Percentiles rank a stretch among this genome's conserved stretches.
Evolutionary conservation across 495 filamentous ascomycete genomes (phyloP).

Genomic region (Neurospora tetrasperma): DNA sequence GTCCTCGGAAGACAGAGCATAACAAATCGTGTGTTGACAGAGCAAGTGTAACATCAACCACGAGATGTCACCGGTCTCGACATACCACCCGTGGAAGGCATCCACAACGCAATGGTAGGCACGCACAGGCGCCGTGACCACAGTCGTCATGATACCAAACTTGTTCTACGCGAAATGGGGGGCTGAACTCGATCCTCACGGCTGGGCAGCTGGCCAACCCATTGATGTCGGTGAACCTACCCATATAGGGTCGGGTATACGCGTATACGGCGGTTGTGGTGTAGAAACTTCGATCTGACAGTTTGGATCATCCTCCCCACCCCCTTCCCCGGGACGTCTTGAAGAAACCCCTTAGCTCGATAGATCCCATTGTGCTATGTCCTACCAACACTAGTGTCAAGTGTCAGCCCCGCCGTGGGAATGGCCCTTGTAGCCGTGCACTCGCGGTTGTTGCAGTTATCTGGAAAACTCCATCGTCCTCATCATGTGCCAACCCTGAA

Average conservation of each 20-base stretch:
- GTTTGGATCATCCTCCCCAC: neutral
- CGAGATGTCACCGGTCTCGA: constrained; percentile 3
- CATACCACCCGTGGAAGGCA: neutral
- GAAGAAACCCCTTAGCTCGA: neutral
- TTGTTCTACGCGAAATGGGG: constrained; percentile 2
- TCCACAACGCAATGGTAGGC: neutral
- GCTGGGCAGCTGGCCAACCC: constrained; percentile 1
- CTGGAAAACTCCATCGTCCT: neutral
- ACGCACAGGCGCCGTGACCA: neutral
- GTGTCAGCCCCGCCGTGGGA: neutral
- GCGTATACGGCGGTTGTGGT: neutral
- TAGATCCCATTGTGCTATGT: neutral
- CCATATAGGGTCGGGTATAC: neutral
- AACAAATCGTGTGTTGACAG: neutral
- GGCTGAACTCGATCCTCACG: constrained; percentile 8
- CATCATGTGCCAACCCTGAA: neutral
- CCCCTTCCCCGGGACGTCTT: neutral
- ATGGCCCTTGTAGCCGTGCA: neutral
- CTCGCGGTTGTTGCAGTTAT: neutral
- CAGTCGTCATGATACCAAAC: constrained; percentile 4
- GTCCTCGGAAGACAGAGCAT: neutral
- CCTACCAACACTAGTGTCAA: neutral
- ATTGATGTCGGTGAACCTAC: neutral
- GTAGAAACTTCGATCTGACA: neutral
- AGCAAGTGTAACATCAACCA: constrained; percentile 1